Evolutionary conservation across 2,329 filamentous ascomycete genomes (phyloP).

Genomic region (Curvularia lunata): DNA sequence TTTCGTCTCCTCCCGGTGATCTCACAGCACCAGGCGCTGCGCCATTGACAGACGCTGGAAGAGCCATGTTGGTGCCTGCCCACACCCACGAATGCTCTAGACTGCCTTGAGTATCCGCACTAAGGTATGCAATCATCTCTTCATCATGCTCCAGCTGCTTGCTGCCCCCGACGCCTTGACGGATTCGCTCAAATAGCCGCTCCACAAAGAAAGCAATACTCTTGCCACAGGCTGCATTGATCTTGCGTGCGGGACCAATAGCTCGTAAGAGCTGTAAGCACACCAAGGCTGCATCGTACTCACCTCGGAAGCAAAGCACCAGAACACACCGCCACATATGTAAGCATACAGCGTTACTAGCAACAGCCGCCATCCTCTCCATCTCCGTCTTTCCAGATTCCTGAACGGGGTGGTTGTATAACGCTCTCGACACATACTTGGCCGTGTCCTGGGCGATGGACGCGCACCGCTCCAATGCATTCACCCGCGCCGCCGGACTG

Average conservation of each 20-base stretch:
- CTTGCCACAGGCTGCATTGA: conserved; percentile 79
- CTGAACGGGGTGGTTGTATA: conserved; percentile 53
- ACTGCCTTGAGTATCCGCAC: conserved; percentile 83
- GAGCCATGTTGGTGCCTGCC: conserved; percentile 56
- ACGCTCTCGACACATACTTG: conserved; percentile 71
- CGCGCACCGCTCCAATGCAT: conserved; percentile 79
- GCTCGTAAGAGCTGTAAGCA: conserved; percentile 75
- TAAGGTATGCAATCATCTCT: conserved; percentile 85
- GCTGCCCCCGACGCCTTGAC: conserved; percentile 49
- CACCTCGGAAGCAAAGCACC: conserved; percentile 76
- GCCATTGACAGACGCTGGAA: conserved; percentile 11
- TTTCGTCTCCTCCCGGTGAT: conserved; percentile 32
- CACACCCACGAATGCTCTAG: conserved; percentile 83
- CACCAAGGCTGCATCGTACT: conserved; percentile 73
- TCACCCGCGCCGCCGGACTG: conserved; percentile 67
- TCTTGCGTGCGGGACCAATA: conserved; percentile 73
- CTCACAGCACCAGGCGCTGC: conserved; percentile 13
- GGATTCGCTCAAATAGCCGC: conserved; percentile 64
- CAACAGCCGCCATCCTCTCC: conserved; percentile 67
- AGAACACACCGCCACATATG: conserved; percentile 89
- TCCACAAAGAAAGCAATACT: conserved; percentile 83
- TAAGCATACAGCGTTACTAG: conserved; percentile 76
- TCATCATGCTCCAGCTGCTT: conserved; percentile 70
- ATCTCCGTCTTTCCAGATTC: conserved; percentile 54
- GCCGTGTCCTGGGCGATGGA: conserved; percentile 79